These are phyloP conservation scores for Nakazawaea holstii DNA, from an alignment of 805 yeast species.

Conservation along the genomic window DNA sequence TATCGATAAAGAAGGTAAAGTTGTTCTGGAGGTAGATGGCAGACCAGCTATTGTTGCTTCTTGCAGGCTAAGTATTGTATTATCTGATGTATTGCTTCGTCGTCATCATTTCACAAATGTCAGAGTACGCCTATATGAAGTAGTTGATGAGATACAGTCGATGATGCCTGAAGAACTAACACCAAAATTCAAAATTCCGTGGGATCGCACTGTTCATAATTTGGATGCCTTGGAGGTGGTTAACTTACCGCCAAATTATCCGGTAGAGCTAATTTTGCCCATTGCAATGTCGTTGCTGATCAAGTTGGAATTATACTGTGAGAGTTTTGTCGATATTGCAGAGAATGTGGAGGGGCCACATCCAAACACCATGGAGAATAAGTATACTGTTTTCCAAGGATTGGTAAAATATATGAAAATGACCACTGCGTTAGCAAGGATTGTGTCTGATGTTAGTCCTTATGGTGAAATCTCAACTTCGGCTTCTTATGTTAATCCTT, in stretches of 20 bases:
- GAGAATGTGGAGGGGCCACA: background rate
- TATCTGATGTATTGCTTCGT: conserved; percentile 8
- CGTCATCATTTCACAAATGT: conserved; percentile 7
- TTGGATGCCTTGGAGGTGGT: background rate
- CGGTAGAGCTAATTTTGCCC: conserved; percentile 1
- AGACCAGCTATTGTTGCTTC: conserved; percentile 11
- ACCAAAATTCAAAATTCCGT: background rate
- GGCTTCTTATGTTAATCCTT: conserved; percentile 5
- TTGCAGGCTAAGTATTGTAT: conserved; percentile 10
- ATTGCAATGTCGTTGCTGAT: conserved; percentile 3
- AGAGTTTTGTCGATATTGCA: conserved; percentile 6
- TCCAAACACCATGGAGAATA: conserved; percentile 6
- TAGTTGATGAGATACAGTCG: background rate
- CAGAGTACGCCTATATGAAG: conserved; percentile 7
- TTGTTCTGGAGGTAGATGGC: conserved; percentile 7
- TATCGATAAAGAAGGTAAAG: conserved; percentile 2
- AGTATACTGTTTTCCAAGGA: conserved; percentile 3
- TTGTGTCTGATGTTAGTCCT: conserved; percentile 1
- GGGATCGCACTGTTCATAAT: conserved; percentile 1
- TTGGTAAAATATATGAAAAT: conserved; percentile 1
- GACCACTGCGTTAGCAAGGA: background rate
- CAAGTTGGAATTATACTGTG: conserved; percentile 5
- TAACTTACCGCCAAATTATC: conserved; percentile 5
- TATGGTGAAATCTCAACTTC: background rate
- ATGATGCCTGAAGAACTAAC: conserved; percentile 5